Percentiles rank a stretch among this genome's conserved stretches.
phyloP scores from a whole-genome alignment of 495 filamentous ascomycete species.

The Bathelium albidoporum region DNA sequence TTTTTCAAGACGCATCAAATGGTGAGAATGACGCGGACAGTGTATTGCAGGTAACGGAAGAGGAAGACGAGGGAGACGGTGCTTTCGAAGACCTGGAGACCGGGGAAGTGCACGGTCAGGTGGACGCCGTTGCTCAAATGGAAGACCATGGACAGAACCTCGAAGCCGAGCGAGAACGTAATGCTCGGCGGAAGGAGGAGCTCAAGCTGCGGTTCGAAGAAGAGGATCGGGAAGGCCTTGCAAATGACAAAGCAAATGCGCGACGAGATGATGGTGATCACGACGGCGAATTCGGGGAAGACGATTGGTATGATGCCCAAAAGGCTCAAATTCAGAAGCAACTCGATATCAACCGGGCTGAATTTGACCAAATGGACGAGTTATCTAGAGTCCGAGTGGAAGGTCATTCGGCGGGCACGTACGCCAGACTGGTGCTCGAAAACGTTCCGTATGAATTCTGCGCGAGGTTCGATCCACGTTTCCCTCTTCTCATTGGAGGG shows the following conservation, averaged over 20 bases:
- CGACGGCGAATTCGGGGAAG: conserved; percentile 78
- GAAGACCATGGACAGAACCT: conserved; percentile 40
- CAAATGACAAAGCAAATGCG: conserved; percentile 68
- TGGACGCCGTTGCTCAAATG: conserved; percentile 31
- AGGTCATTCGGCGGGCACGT: conserved; percentile 86
- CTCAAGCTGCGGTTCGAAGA: conserved; percentile 90
- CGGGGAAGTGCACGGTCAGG: conserved; percentile 46
- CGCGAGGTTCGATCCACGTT: conserved; percentile 71
- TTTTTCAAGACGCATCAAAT: conserved; percentile 26
- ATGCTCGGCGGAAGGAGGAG: conserved; percentile 87
- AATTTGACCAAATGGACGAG: conserved; percentile 79
- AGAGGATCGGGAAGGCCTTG: conserved; percentile 88
- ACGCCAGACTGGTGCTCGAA: conserved; percentile 79
- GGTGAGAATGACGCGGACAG: conserved; percentile 32
- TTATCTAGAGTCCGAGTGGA: conserved; percentile 69
- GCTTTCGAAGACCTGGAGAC: conserved; percentile 85
- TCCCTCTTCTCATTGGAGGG: conserved; percentile 81
- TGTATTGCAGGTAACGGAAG: conserved; percentile 35
- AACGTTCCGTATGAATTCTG: conserved; percentile 87
- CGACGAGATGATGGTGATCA: conserved; percentile 49
- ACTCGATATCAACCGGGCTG: conserved; percentile 82
- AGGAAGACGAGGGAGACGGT: conserved; percentile 65
- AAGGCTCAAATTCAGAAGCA: conserved; percentile 93
- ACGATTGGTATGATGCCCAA: conserved; percentile 96
- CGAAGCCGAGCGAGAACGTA: conserved; percentile 79